phyloP scores from a whole-genome alignment of 2,329 filamentous ascomycete species.

The Conoideocrella luteorostrata region DNA sequence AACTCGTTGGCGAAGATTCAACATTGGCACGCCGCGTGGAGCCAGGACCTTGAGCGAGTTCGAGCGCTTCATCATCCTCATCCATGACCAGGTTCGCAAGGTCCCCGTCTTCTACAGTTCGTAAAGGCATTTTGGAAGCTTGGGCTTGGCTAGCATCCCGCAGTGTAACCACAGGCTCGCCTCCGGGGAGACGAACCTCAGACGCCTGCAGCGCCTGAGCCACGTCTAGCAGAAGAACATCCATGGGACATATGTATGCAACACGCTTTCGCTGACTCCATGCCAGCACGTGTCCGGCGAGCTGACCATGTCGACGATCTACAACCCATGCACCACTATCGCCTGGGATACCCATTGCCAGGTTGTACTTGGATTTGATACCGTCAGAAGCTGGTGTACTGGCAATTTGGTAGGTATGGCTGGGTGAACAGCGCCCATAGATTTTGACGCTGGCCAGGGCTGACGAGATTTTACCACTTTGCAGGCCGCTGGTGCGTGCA shows the following conservation, averaged over 20 bases:
- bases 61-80: slow-evolving; percentile 15
- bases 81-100: slow-evolving; percentile 23
- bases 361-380: slow-evolving; percentile 12
- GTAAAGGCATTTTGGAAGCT: neutral
- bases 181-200: slow-evolving; percentile 65
- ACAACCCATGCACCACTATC: slow-evolving; percentile 94
- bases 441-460: slow-evolving; percentile 82
- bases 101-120: slow-evolving; percentile 16
- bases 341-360: slow-evolving; percentile 64
- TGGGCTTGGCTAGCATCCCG: slow-evolving; percentile 10
- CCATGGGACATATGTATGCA: slow-evolving; percentile 94
- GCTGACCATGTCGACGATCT: slow-evolving; percentile 66
- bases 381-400: slow-evolving; percentile 24
- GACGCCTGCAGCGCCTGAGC: slow-evolving; percentile 66
- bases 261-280: slow-evolving; percentile 75
- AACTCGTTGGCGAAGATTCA: neutral
- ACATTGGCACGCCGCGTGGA: slow-evolving; percentile 1
- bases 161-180: slow-evolving; percentile 33
- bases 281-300: slow-evolving; percentile 86
- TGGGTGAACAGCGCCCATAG: slow-evolving; percentile 74
- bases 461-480: slow-evolving; percentile 69
- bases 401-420: slow-evolving; percentile 59
- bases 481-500: slow-evolving; percentile 78
- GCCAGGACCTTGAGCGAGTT: slow-evolving; percentile 7
- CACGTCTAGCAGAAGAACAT: slow-evolving; percentile 80